Evolutionary conservation across 768 basidiomycete genomes (phyloP).

Genomic region (Boletus barrowsii): DNA sequence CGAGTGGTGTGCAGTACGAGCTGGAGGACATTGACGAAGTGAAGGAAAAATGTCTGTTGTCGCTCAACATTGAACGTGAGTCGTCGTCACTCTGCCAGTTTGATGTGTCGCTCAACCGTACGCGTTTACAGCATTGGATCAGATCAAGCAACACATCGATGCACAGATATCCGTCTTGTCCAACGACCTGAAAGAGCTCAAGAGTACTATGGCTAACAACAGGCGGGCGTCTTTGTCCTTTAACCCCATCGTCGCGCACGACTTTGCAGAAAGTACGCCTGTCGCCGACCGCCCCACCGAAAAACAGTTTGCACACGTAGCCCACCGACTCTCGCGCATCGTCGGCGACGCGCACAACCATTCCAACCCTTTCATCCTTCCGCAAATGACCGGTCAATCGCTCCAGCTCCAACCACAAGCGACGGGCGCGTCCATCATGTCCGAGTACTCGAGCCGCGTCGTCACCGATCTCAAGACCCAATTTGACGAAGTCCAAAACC

Average conservation of each 20-base stretch:
- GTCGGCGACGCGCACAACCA: slow-evolving; percentile 43
- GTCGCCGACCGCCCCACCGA: slow-evolving; percentile 67
- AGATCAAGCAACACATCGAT: slow-evolving; percentile 98
- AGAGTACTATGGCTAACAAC: slow-evolving; percentile 54
- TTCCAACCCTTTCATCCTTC: slow-evolving; percentile 39
- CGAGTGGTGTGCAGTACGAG: slow-evolving; percentile 92
- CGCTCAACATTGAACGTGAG: slow-evolving; percentile 96
- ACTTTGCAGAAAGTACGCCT: slow-evolving; percentile 66
- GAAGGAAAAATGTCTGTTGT: slow-evolving; percentile 81
- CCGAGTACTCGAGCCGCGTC: slow-evolving; percentile 70
- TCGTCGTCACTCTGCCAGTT: slow-evolving; percentile 18
- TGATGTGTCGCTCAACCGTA: slow-evolving; percentile 5
- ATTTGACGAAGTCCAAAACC: slow-evolving; percentile 91
- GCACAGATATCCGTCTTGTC: slow-evolving; percentile 80
- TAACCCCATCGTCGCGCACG: slow-evolving; percentile 48
- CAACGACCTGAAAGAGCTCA: slow-evolving; percentile 89
- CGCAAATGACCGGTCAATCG: slow-evolving; percentile 67
- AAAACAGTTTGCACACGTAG: slow-evolving; percentile 67
- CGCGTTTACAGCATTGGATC: slow-evolving; percentile 74
- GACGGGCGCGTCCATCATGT: slow-evolving; percentile 72
- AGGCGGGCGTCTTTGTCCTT: slow-evolving; percentile 50
- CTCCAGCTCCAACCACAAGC: slow-evolving; percentile 58
- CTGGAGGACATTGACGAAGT: slow-evolving; percentile 93
- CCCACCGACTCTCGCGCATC: slow-evolving; percentile 71
- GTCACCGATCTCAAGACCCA: slow-evolving; percentile 85